A percentile compares a stretch with the other conserved stretches of the same genome.
Evolutionary conservation across 345 rosid genomes (phyloP).

Genomic region (Pugionium dolabratum): DNA sequence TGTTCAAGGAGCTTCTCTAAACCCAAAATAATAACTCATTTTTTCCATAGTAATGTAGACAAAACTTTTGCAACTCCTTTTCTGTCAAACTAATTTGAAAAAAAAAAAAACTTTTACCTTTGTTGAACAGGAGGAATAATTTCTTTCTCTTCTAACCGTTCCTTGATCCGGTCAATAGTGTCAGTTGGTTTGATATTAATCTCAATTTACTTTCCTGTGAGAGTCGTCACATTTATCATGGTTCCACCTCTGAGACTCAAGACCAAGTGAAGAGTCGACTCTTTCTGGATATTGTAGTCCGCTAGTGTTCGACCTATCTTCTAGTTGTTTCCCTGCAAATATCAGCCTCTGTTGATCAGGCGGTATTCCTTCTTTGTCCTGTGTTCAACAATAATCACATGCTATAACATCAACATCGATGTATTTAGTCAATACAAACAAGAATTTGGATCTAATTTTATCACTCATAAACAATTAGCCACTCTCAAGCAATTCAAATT

Average conservation of each 20-base stretch:
- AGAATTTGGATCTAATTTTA: not conserved
- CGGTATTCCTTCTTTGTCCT: slow-evolving; percentile 96
- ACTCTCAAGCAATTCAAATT: slow-evolving; percentile 7
- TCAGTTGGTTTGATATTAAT: slow-evolving; percentile 91
- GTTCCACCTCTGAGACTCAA: slow-evolving; percentile 95
- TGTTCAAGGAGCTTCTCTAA: too few species aligned
- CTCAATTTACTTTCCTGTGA: slow-evolving; percentile 82
- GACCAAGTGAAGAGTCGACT: slow-evolving; percentile 87
- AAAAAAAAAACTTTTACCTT: slow-evolving; percentile 45
- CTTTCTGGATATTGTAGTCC: slow-evolving; percentile 87
- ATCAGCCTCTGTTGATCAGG: slow-evolving; percentile 93
- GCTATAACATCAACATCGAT: not conserved
- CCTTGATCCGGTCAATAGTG: slow-evolving; percentile 91
- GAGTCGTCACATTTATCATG: slow-evolving; percentile 56
- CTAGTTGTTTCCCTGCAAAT: slow-evolving; percentile 34
- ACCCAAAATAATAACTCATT: too few species aligned
- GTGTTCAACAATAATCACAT: slow-evolving; percentile 5
- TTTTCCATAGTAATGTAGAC: too few species aligned
- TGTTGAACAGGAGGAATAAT: slow-evolving; percentile 98
- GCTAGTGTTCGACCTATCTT: slow-evolving; percentile 71
- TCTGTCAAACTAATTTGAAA: too few species aligned
- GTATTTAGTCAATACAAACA: not conserved
- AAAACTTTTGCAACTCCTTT: too few species aligned
- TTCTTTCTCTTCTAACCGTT: slow-evolving; percentile 32
- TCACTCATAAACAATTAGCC: not conserved